These are phyloP conservation scores for Aspergillus chevalieri DNA, from an alignment of 2,329 filamentous ascomycete species.

Conservation along the genomic window DNA sequence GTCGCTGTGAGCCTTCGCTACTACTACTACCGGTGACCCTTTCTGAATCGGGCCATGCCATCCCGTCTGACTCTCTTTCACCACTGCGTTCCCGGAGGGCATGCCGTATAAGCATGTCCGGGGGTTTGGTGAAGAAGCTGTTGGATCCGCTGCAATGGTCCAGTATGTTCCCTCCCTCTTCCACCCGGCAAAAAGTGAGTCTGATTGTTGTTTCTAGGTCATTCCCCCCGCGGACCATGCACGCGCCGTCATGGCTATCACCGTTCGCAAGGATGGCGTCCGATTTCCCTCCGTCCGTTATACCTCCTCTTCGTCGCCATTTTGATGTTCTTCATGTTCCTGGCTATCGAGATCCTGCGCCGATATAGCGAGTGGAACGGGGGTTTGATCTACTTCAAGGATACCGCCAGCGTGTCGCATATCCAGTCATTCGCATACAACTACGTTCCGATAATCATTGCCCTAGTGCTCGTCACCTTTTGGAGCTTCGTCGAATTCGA, in stretches of 20 bases:
- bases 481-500: constrained; percentile 48
- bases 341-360: constrained; percentile 23
- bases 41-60: neutral
- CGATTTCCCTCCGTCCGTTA: constrained; percentile 25
- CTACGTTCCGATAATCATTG: constrained; percentile 39
- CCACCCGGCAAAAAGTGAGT: neutral
- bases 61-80: neutral
- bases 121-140: constrained; percentile 10
- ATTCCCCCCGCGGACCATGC: neutral
- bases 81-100: constrained; percentile 6
- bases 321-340: constrained; percentile 20
- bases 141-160: constrained; percentile 10
- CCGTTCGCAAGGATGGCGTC: constrained; percentile 22
- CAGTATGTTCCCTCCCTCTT: constrained; percentile 9
- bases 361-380: constrained; percentile 23
- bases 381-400: constrained; percentile 23
- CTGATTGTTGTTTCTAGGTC: constrained; percentile 2
- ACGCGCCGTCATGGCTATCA: constrained; percentile 2
- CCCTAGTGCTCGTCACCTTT: constrained; percentile 41
- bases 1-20: no score
- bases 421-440: constrained; percentile 30
- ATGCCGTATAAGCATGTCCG: constrained; percentile 15
- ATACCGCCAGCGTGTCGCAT: constrained; percentile 23
- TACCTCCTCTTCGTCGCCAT: constrained; percentile 19
- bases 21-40: neutral